A percentile compares a stretch with the other conserved stretches of the same genome.
phyloP scores from a whole-genome alignment of 2,329 filamentous ascomycete species.

The Dactylellina parvicollis region DNA sequence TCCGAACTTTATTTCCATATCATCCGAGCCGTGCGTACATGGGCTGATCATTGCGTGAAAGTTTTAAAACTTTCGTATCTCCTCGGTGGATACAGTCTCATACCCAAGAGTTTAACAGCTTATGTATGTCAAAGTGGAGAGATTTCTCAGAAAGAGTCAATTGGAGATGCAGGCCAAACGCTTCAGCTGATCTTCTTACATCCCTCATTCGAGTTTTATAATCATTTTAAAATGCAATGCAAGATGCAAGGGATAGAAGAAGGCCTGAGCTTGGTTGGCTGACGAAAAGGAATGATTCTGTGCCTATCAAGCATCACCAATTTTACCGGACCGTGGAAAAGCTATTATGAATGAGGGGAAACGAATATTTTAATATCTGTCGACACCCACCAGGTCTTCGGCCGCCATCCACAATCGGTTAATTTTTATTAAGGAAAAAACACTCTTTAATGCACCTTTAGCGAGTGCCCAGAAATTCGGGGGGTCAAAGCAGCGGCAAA shows the following conservation, averaged over 20 bases:
- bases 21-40: background rate
- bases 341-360: conserved; percentile 20
- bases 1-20: background rate
- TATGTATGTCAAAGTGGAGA: too few species aligned
- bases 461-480: conserved; percentile 7
- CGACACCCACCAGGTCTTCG: conserved; percentile 11
- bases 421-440: conserved; percentile 28
- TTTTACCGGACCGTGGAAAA: conserved; percentile 33
- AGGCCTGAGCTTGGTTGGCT: background rate
- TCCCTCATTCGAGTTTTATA: background rate
- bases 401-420: conserved; percentile 13
- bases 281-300: background rate
- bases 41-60: background rate
- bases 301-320: background rate
- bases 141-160: too few species aligned
- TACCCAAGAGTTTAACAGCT: too few species aligned
- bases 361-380: conserved; percentile 8
- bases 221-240: conserved; percentile 15
- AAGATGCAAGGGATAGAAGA: background rate
- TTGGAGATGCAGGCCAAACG: background rate
- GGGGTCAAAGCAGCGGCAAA: conserved; percentile 25
- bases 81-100: background rate
- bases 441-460: conserved; percentile 25
- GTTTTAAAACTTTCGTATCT: background rate
- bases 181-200: background rate